phyloP scores from a whole-genome alignment of 208 protist species.

The Novymonas esmeraldas region DNA sequence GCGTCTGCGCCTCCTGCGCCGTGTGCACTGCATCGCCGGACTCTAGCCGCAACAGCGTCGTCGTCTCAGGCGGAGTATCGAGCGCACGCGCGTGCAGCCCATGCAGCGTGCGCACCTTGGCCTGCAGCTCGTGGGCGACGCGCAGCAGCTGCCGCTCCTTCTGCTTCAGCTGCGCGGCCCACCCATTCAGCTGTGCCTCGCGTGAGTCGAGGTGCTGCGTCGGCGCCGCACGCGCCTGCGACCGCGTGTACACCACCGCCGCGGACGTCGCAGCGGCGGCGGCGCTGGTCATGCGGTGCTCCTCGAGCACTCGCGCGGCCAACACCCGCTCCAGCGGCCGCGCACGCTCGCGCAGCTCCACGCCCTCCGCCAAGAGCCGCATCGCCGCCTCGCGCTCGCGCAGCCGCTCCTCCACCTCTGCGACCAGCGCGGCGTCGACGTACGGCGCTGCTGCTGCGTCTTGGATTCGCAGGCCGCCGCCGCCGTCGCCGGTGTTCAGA shows the following conservation, averaged over 20 bases:
- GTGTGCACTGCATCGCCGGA: too few species aligned
- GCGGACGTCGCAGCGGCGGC: background rate
- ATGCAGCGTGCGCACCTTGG: conserved; percentile 37
- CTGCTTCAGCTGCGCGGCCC: conserved; percentile 27
- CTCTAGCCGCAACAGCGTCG: background rate
- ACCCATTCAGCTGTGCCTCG: conserved; percentile 30
- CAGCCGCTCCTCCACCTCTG: conserved; percentile 12
- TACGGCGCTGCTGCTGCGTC: background rate
- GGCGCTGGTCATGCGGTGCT: background rate
- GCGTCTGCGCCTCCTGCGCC: background rate
- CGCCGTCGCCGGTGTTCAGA: background rate
- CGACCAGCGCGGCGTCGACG: conserved; percentile 5
- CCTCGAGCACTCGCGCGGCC: conserved; percentile 9
- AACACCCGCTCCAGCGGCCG: conserved; percentile 23
- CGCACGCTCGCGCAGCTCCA: conserved; percentile 20
- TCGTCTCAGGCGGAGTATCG: background rate
- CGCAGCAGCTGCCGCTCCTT: conserved; percentile 49
- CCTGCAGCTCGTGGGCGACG: conserved; percentile 37
- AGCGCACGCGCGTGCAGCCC: conserved; percentile 2
- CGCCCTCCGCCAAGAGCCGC: conserved; percentile 22
- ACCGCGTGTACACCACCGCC: background rate
- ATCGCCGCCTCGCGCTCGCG: conserved; percentile 16
- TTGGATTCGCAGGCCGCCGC: background rate
- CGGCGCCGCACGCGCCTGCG: too few species aligned
- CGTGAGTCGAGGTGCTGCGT: conserved; percentile 6